Evolutionary conservation across 140 eudicot species (phyloP).

Genomic region (Stevia rebaudiana): DNA sequence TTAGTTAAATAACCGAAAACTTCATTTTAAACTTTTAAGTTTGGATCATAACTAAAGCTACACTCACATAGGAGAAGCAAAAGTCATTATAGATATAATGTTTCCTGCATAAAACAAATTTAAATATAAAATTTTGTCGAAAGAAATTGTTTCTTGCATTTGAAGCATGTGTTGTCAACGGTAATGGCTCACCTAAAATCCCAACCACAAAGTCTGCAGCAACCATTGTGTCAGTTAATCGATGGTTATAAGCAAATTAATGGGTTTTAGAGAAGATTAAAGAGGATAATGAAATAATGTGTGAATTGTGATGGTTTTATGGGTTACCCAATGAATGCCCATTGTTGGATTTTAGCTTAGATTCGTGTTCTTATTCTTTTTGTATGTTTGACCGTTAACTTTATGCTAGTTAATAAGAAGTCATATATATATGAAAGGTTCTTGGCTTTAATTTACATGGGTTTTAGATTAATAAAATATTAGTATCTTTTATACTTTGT

Average conservation of each 20-base stretch:
- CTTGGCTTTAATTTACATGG: constrained; percentile 23
- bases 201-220: constrained; percentile 43
- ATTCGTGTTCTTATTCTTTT: constrained; percentile 20
- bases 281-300: neutral
- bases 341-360: constrained; percentile 32
- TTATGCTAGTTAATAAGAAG: neutral
- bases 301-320: constrained; percentile 26
- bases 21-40: neutral
- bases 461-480: neutral
- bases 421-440: constrained; percentile 1
- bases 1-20: neutral
- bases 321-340: constrained; percentile 21
- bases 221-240: constrained; percentile 26
- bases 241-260: too few species aligned
- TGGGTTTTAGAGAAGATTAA: neutral
- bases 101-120: constrained; percentile 44
- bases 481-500: too few species aligned
- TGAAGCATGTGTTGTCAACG: neutral
- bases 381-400: constrained; percentile 15
- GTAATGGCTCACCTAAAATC: constrained; percentile 29
- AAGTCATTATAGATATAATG: constrained; percentile 43
- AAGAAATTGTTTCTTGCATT: neutral
- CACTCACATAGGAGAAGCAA: constrained; percentile 63
- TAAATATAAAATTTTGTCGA: neutral
- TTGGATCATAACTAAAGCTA: neutral